These are phyloP conservation scores for Fusarium bactridioides DNA, from an alignment of 2,329 filamentous ascomycete species.

Conservation along the genomic window DNA sequence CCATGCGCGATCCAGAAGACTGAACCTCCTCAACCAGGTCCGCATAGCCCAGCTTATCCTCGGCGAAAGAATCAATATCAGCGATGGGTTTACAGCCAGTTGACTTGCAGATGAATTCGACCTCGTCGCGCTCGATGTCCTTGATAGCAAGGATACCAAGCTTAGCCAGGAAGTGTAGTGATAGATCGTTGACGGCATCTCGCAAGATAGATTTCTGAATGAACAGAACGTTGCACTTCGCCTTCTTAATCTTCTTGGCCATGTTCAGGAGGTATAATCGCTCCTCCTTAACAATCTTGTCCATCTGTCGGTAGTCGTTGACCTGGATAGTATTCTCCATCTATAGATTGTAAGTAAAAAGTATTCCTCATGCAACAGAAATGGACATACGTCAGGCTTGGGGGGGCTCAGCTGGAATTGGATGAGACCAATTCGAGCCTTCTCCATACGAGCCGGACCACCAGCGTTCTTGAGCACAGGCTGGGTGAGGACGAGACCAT, in stretches of 20 bases:
- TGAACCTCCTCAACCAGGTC: conserved; percentile 94
- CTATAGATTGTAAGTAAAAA: conserved; percentile 51
- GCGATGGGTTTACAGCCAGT: conserved; percentile 99
- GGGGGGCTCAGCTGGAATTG: conserved; percentile 99
- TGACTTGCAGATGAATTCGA: conserved; percentile 99
- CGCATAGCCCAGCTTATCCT: conserved; percentile 95
- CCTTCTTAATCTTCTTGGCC: conserved; percentile 99
- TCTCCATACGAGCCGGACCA: conserved; percentile 92
- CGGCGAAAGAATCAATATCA: conserved; percentile 97
- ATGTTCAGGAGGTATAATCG: conserved; percentile 97
- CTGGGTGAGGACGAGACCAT: conserved; percentile 92
- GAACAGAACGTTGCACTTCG: conserved; percentile 97
- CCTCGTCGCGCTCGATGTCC: conserved; percentile 97
- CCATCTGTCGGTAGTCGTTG: conserved; percentile 99
- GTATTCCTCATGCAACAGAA: not conserved
- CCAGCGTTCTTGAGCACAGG: conserved; percentile 92
- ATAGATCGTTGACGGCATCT: conserved; percentile 97
- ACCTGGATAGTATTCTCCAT: conserved; percentile 99
- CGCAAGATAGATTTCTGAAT: conserved; percentile 99
- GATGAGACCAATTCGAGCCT: conserved; percentile 95
- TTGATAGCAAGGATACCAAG: conserved; percentile 95
- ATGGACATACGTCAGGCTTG: conserved; percentile 82
- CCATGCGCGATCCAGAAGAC: conserved; percentile 86
- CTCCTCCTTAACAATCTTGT: conserved; percentile 99
- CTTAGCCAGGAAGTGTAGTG: conserved; percentile 96